phyloP scores from a whole-genome alignment of 306 rosid genomes.

The Phaseolus lunatus region DNA sequence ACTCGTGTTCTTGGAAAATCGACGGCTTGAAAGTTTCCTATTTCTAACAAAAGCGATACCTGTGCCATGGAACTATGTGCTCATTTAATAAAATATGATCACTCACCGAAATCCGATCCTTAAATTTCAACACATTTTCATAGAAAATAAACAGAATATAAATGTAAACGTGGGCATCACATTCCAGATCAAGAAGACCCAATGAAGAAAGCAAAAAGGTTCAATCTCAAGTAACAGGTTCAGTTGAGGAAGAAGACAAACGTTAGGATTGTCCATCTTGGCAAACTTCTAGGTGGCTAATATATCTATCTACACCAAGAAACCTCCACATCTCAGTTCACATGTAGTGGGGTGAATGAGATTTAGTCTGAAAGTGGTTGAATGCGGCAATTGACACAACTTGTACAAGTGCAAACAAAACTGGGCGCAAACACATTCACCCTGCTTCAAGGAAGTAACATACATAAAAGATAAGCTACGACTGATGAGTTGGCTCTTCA shows the following conservation, averaged over 20 bases:
- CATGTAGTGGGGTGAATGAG: constrained; percentile 15
- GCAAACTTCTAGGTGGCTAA: constrained; percentile 43
- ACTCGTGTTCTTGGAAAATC: constrained; percentile 1
- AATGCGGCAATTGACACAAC: neutral
- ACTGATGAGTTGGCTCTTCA: neutral
- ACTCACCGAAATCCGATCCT: constrained; percentile 41
- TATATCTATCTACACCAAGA: constrained; percentile 36
- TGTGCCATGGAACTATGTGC: neutral
- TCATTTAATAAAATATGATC: constrained; percentile 31
- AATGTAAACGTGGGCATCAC: neutral
- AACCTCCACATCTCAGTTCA: constrained; percentile 36
- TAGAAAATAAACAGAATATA: constrained; percentile 15
- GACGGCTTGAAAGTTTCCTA: constrained; percentile 6
- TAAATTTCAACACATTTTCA: constrained; percentile 37
- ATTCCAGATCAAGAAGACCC: constrained; percentile 35
- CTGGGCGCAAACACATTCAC: constrained; percentile 40
- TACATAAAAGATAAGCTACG: neutral
- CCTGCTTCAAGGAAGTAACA: constrained; percentile 52
- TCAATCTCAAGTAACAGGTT: constrained; percentile 30
- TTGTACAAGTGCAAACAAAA: constrained; percentile 25
- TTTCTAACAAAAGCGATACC: neutral
- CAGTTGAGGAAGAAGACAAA: constrained; percentile 43
- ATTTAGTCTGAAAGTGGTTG: constrained; percentile 22
- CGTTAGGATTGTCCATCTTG: constrained; percentile 41
- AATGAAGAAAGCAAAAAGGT: constrained; percentile 32